Evolutionary conservation across 2,329 filamentous ascomycete genomes (phyloP).

Genomic region (Fonsecaea monophora): DNA sequence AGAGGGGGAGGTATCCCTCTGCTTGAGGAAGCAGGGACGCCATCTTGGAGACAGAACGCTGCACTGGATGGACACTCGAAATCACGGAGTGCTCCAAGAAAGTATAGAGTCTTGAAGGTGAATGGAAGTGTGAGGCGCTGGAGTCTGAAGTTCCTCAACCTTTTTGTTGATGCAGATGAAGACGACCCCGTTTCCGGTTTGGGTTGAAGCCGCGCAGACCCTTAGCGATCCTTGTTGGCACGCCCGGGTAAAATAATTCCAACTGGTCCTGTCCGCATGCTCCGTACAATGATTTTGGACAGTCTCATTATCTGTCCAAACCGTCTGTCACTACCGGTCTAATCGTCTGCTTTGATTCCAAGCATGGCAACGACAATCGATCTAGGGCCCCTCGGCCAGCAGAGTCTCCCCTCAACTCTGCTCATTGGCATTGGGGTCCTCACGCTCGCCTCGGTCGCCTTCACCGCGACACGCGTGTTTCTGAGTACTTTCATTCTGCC

Average conservation of each 20-base stretch:
- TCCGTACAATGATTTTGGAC: not conserved
- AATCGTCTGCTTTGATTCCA: not conserved
- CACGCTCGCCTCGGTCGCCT: slow-evolving; percentile 62
- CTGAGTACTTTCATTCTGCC: slow-evolving; percentile 72
- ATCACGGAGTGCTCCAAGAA: not conserved
- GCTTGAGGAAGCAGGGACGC: slow-evolving; percentile 29
- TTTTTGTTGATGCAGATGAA: not conserved
- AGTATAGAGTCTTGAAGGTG: not conserved
- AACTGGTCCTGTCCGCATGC: not conserved
- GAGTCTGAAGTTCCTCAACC: not conserved
- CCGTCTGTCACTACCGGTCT: not conserved
- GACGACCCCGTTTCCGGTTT: not conserved
- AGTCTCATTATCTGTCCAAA: not conserved
- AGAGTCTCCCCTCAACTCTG: slow-evolving; percentile 37
- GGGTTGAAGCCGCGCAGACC: not conserved
- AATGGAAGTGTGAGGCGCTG: not conserved
- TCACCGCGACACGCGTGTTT: slow-evolving; percentile 67
- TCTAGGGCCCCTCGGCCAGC: slow-evolving; percentile 36
- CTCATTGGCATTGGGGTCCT: slow-evolving; percentile 62
- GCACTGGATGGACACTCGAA: not conserved
- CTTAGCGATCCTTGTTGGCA: not conserved
- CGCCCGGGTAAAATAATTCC: slow-evolving; percentile 1
- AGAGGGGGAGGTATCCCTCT: slow-evolving; percentile 39
- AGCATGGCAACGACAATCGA: slow-evolving; percentile 22
- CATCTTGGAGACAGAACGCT: slow-evolving; percentile 12